These are phyloP conservation scores for Geotrichum histeridarum DNA, from an alignment of 1,139 yeast species.

Conservation along the genomic window DNA sequence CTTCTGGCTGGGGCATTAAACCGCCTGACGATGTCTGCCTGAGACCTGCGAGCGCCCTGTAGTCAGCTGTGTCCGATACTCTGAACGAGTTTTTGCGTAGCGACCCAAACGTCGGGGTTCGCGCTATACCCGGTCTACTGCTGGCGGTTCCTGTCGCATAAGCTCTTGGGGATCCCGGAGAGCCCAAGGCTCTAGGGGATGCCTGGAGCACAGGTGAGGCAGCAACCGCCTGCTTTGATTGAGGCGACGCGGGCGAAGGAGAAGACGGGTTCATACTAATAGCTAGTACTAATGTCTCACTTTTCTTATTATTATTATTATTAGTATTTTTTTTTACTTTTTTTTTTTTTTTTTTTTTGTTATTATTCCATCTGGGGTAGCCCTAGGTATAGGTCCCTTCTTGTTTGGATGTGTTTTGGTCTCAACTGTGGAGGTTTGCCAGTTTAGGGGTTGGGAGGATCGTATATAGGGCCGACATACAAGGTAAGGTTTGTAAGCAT, in stretches of 20 bases:
- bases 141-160: not conserved
- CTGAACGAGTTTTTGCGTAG: slow-evolving; percentile 8
- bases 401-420: no score
- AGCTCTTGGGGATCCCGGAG: not conserved
- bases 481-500: no score
- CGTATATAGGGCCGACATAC: no score
- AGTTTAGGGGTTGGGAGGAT: no score
- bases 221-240: no score
- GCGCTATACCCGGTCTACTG: not conserved
- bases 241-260: not conserved
- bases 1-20: not conserved
- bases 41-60: no score
- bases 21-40: not conserved
- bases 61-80: slow-evolving; percentile 9
- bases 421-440: no score
- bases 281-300: not conserved
- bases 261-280: not conserved
- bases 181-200: not conserved
- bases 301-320: no score
- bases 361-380: no score
- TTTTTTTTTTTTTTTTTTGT: no score
- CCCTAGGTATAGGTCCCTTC: no score
- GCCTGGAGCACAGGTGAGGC: not conserved
- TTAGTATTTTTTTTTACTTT: no score
- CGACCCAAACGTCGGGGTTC: slow-evolving; percentile 7